These are phyloP conservation scores for Sutorius eximius DNA, from an alignment of 1,284 basidiomycete genomes.

Conservation along the genomic window DNA sequence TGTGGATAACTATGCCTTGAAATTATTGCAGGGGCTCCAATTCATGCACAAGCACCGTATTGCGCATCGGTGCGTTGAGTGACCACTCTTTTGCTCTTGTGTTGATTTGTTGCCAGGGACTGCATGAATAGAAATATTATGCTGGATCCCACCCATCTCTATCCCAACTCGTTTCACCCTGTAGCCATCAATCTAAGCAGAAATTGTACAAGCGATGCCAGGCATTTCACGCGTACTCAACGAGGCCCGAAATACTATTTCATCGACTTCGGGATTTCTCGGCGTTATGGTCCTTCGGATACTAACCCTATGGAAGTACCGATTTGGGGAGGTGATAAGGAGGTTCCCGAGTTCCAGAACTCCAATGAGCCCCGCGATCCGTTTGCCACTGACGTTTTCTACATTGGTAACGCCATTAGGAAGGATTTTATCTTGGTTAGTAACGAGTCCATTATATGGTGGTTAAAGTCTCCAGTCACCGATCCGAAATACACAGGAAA, in stretches of 20 bases:
- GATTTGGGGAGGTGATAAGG: slow-evolving; percentile 35
- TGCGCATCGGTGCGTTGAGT: slow-evolving; percentile 10
- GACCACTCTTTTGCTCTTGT: neutral
- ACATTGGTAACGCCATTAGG: slow-evolving; percentile 25
- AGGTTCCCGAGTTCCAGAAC: slow-evolving; percentile 36
- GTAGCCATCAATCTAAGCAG: neutral
- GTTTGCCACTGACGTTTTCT: slow-evolving; percentile 35
- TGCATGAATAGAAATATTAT: slow-evolving; percentile 39
- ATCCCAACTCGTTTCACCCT: slow-evolving; percentile 19
- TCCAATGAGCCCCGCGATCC: slow-evolving; percentile 23
- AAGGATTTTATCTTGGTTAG: slow-evolving; percentile 21
- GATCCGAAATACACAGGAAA: neutral
- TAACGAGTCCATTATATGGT: neutral
- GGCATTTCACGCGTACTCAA: slow-evolving; percentile 21
- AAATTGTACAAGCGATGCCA: slow-evolving; percentile 6
- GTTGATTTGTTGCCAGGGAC: slow-evolving; percentile 1
- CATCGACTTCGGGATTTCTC: slow-evolving; percentile 41
- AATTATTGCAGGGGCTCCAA: slow-evolving; percentile 12
- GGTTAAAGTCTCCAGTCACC: neutral
- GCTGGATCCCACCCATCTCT: slow-evolving; percentile 38
- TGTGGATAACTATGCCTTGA: neutral
- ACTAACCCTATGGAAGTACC: slow-evolving; percentile 12
- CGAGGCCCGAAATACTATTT: slow-evolving; percentile 18
- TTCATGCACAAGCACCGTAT: slow-evolving; percentile 22
- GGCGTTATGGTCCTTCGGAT: slow-evolving; percentile 25